Percentiles rank a stretch among this genome's conserved stretches.
These are phyloP conservation scores for Passiflora organensis DNA, from an alignment of 345 rosid genomes.

Conservation along the genomic window DNA sequence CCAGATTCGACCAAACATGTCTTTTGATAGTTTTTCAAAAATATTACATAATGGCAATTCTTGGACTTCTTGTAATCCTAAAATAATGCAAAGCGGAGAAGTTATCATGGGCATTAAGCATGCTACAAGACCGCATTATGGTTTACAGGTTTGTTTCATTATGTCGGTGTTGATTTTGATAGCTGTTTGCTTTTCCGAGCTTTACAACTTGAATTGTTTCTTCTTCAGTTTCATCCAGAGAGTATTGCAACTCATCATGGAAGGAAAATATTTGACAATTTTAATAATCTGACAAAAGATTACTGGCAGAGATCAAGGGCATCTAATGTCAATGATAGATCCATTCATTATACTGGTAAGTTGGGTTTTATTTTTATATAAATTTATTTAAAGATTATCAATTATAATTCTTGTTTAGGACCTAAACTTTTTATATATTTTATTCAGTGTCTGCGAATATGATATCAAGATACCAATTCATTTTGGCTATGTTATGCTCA, in stretches of 20 bases:
- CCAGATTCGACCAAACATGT: conserved; percentile 17
- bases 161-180: background rate
- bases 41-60: conserved; percentile 24
- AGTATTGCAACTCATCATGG: conserved; percentile 87
- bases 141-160: conserved; percentile 65
- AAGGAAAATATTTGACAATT: conserved; percentile 69
- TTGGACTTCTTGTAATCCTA: conserved; percentile 25
- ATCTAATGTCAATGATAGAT: conserved; percentile 31
- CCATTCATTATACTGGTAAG: conserved; percentile 48
- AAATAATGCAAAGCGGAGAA: conserved; percentile 27
- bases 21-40: conserved; percentile 23
- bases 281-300: conserved; percentile 63
- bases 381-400: background rate
- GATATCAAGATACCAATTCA: background rate
- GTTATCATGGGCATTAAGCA: conserved; percentile 90
- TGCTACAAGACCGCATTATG: conserved; percentile 82
- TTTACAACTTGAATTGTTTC: conserved; percentile 24
- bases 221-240: conserved; percentile 86
- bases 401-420: background rate
- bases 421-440: background rate
- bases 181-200: conserved; percentile 2
- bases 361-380: too few relatives aligned
- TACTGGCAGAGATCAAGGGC: conserved; percentile 55
- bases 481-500: too few relatives aligned
- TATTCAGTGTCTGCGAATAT: background rate